Evolutionary conservation across 2,329 filamentous ascomycete species (phyloP), one percentile per base, ranked within the genome.

Genomic region (Fusarium decemcellulare): DNA sequence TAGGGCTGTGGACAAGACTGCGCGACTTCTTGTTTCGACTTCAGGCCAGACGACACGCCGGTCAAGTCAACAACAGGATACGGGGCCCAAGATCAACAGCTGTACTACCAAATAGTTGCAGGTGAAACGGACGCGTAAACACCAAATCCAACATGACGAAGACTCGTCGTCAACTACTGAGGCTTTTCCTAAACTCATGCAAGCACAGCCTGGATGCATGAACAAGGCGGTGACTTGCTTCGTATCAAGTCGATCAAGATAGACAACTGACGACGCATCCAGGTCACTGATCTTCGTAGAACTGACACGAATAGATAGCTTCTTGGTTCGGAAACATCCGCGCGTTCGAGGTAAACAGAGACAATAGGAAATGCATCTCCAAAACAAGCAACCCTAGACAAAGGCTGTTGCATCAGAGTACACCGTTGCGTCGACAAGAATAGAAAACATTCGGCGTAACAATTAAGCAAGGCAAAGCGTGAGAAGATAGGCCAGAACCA

Each of bases 81-180:
- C 23, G 23, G 23, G 23, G 23, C 5, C 5, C 23, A 23, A 23
- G 23, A 23, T 23, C 23, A 23, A 23, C 23, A 23, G 39, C n/a
- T 18, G 39, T 27, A 7, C 27, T 18, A 30, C 15, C 4, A 9
- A 40, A 46, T 6, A 46, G 16, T 10, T n/a, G 36, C 15, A 46
- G 40, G 53, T 40, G 15, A 34, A 15, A 39, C 30, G 32, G 42
- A 46, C 51, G 27, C 52, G 50, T 52, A 44, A 29, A 39, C n/a
- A 18, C 18, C 40, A 37, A 40, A 47, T 16, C 27, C n/a, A 58
- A 30, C 15, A 47, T 69, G 27, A 32, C 52, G 23, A 23, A 47
- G 23, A 54, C 32, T 44, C 63, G 62, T 64, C 51, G 65, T 70
- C 53, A 70, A 62, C 54, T 18, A 48, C 14, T 30, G 62, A 70